Percentiles rank a stretch among this genome's conserved stretches.
Conservation (phyloP, 768 basidiomycete genomes). For the Leucogyrophana mollusca region DNA sequence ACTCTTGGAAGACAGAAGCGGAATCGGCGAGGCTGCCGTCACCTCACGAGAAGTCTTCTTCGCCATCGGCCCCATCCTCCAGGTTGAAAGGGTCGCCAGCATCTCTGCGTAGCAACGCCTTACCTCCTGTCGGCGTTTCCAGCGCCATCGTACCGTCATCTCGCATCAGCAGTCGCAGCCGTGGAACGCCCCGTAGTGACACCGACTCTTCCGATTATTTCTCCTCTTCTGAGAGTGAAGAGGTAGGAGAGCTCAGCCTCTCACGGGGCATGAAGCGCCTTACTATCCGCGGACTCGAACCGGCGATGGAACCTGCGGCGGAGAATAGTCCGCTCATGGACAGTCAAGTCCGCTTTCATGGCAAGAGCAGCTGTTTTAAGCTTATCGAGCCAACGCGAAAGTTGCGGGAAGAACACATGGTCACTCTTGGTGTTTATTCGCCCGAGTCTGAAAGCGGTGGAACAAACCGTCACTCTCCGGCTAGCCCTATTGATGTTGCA, state of each 20-base stretch:
- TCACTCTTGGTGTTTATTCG: conserved; percentile 8
- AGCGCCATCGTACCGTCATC: conserved; percentile 7
- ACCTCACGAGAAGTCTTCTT: conserved; percentile 21
- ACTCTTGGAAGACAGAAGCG: conserved; percentile 54
- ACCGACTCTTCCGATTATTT: conserved; percentile 26
- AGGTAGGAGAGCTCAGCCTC: conserved; percentile 38
- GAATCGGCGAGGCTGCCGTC: conserved; percentile 12
- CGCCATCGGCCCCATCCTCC: conserved; percentile 16
- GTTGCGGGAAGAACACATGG: conserved; percentile 49
- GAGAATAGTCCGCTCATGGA: conserved; percentile 26
- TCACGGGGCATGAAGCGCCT: conserved; percentile 37
- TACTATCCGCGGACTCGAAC: conserved; percentile 35
- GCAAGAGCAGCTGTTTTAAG: conserved; percentile 56
- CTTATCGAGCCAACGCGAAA: conserved; percentile 54
- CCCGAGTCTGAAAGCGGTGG: conserved; percentile 13
- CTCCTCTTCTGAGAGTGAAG: conserved; percentile 34
- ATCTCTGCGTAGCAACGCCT: conserved; percentile 6
- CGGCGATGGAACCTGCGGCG: conserved; percentile 30
- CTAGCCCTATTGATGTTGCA: conserved; percentile 19
- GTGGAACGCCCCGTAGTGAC: conserved; percentile 23
- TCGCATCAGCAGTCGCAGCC: conserved; percentile 5
- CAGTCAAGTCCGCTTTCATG: conserved; percentile 55
- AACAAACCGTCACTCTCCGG: conserved; percentile 10
- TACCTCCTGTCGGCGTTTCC: conserved; percentile 8
- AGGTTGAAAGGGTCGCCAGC: conserved; percentile 13